Evolutionary conservation across 78 protist genomes (phyloP).

Genomic region (Pigoraptor vietnamica): DNA sequence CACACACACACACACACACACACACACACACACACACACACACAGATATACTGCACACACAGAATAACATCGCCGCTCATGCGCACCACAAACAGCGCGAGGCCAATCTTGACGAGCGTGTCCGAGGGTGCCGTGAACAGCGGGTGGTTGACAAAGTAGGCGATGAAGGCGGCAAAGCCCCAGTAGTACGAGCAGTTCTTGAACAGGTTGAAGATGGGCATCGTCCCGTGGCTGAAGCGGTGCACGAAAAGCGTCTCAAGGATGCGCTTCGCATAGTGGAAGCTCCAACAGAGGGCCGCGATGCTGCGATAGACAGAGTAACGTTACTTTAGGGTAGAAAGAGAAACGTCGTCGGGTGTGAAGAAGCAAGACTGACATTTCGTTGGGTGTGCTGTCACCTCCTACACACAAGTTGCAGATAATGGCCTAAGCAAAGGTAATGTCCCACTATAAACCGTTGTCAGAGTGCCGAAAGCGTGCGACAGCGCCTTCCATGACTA

Average conservation of each 20-base stretch:
- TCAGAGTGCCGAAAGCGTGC: too few relatives aligned
- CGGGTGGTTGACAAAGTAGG: constrained; percentile 59
- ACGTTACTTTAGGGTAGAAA: too few relatives aligned
- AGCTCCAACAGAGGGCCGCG: constrained; percentile 52
- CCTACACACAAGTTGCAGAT: not conserved
- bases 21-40: too few relatives aligned
- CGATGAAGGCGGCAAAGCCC: constrained; percentile 54
- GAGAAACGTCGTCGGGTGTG: not conserved
- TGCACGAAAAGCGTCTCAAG: constrained; percentile 81
- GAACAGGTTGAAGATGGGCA: constrained; percentile 73
- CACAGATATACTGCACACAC: too few relatives aligned
- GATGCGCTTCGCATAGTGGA: constrained; percentile 68
- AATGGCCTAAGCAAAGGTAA: too few relatives aligned
- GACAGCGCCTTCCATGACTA: not conserved
- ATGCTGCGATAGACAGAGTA: not conserved
- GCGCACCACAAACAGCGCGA: not conserved
- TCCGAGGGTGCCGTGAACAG: constrained; percentile 43
- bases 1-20: not conserved
- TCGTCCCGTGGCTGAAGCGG: constrained; percentile 63
- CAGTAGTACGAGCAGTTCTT: constrained; percentile 77
- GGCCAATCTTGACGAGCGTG: constrained; percentile 13
- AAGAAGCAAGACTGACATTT: not conserved
- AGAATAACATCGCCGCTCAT: too few relatives aligned
- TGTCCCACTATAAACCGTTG: too few relatives aligned
- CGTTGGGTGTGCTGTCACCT: not conserved